These are phyloP conservation scores for Alloteropsis semialata DNA, from an alignment of 176 grass and related monocot genomes.

Conservation along the genomic window DNA sequence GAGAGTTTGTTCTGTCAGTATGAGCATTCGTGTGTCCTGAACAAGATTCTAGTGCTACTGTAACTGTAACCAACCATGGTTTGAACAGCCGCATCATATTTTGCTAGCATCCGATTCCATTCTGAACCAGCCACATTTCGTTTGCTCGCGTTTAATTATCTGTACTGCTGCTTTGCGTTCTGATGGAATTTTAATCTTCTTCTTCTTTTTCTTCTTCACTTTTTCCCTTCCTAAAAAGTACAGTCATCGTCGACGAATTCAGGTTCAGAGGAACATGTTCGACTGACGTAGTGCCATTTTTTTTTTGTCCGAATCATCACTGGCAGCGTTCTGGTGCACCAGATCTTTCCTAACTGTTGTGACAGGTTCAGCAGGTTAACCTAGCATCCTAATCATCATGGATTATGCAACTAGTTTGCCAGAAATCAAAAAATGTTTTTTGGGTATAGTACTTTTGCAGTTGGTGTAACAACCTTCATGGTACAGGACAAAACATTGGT, in stretches of 20 bases:
- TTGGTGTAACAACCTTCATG: neutral
- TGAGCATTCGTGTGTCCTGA: neutral
- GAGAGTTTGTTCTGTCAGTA: neutral
- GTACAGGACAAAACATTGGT: neutral
- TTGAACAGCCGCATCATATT: neutral
- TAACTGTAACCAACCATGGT: neutral
- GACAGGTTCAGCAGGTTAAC: conserved; percentile 16
- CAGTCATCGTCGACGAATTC: neutral
- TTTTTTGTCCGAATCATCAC: neutral
- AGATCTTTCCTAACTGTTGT: neutral
- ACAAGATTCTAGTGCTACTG: neutral
- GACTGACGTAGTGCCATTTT: neutral
- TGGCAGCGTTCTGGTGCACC: neutral
- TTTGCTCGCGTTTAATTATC: neutral
- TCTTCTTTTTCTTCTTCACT: no score
- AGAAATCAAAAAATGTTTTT: neutral
- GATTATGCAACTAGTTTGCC: neutral
- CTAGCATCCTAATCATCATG: conserved; percentile 6
- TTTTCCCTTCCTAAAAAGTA: no score
- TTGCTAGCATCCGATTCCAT: neutral
- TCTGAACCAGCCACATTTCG: neutral
- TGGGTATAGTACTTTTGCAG: neutral
- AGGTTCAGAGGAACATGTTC: neutral
- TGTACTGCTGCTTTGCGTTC: neutral
- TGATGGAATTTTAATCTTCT: neutral